Percentiles rank a stretch among this genome's conserved stretches.
Conservation (phyloP, 768 basidiomycete genomes). For the Boletus pseudo-olivaceus region DNA sequence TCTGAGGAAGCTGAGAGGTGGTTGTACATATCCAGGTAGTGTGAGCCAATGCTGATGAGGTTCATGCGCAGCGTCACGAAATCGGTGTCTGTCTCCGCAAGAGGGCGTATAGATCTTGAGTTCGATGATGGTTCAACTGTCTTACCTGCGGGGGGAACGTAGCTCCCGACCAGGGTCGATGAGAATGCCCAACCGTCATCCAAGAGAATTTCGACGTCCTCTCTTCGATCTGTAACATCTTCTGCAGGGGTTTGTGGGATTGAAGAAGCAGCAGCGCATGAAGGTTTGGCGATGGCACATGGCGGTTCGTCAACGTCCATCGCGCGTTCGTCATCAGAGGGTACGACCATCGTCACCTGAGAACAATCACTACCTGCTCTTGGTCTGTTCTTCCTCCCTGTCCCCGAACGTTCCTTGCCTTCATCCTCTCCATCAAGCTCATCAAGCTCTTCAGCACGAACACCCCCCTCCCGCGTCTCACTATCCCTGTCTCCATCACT, state of each 20-base stretch:
- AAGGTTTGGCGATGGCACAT: slow-evolving; percentile 19
- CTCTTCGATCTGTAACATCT: background rate
- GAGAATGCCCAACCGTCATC: slow-evolving; percentile 22
- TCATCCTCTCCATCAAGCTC: slow-evolving; percentile 10
- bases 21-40: slow-evolving; percentile 21
- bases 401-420: background rate
- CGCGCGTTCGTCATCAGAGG: slow-evolving; percentile 22
- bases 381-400: slow-evolving; percentile 5
- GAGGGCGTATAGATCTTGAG: background rate
- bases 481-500: slow-evolving; percentile 7
- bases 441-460: slow-evolving; percentile 11
- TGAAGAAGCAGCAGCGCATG: background rate
- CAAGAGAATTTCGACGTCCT: slow-evolving; percentile 2
- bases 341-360: slow-evolving; percentile 18
- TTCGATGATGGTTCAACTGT: background rate
- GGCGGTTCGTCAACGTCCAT: slow-evolving; percentile 27
- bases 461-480: background rate
- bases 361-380: slow-evolving; percentile 15
- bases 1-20: background rate
- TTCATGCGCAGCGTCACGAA: slow-evolving; percentile 20
- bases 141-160: slow-evolving; percentile 14
- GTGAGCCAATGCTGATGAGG: slow-evolving; percentile 15
- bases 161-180: slow-evolving; percentile 26
- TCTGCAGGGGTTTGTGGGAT: background rate
- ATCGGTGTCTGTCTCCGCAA: background rate